Percentiles rank a stretch among this genome's conserved stretches.
These are phyloP conservation scores for Dendrocalamus sinicus DNA, from an alignment of 176 grass and related monocot genomes.

Conservation along the genomic window DNA sequence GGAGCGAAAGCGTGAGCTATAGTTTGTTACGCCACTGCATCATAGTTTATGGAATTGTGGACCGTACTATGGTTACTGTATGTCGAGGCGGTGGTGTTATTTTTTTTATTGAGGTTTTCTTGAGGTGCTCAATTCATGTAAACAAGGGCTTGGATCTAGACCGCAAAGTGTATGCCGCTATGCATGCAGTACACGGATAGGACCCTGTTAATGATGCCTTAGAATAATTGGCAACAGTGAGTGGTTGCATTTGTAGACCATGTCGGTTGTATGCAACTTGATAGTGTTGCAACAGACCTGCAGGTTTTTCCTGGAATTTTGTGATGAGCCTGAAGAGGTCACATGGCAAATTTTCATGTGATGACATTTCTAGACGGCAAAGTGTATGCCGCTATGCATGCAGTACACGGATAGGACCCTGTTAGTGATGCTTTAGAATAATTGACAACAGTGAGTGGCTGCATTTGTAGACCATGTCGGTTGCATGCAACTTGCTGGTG, in stretches of 20 bases:
- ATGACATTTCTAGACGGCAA: constrained; percentile 10
- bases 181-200: neutral
- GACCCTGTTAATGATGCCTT: constrained; percentile 22
- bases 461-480: neutral
- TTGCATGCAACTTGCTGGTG: constrained; percentile 16
- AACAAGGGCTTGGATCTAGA: constrained; percentile 37
- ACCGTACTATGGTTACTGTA: constrained; percentile 27
- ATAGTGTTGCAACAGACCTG: constrained; percentile 7
- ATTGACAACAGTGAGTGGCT: constrained; percentile 32
- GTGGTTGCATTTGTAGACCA: neutral
- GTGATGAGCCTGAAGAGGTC: neutral
- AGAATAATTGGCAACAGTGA: constrained; percentile 35
- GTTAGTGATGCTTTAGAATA: constrained; percentile 27
- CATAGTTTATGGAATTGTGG: constrained; percentile 15
- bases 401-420: neutral
- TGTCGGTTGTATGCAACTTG: constrained; percentile 19
- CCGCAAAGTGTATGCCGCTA: neutral
- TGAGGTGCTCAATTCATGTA: constrained; percentile 25
- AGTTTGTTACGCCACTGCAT: neutral
- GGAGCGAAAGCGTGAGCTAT: neutral
- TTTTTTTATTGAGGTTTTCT: constrained; percentile 19
- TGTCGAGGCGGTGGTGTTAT: neutral
- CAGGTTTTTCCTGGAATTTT: constrained; percentile 27
- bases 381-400: neutral
- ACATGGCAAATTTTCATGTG: constrained; percentile 41